A percentile compares a stretch with the other conserved stretches of the same genome.
These are phyloP conservation scores for Melanogaster broomeanus DNA, from an alignment of 768 basidiomycete species.

Conservation along the genomic window DNA sequence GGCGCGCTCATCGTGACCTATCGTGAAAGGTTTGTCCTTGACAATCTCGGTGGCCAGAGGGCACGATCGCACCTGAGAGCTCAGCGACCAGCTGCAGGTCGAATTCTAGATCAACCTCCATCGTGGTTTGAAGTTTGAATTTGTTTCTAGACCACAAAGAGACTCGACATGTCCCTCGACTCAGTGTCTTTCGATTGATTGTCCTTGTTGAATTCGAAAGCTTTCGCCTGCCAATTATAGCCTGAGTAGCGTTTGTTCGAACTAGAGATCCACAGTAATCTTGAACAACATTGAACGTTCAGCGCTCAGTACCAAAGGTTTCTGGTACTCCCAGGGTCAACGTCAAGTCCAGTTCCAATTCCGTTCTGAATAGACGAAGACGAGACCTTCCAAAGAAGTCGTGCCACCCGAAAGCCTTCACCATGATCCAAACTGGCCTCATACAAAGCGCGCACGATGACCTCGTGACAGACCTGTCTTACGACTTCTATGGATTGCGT, in stretches of 20 bases:
- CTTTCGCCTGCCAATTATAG: conserved; percentile 7
- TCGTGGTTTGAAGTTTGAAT: no score
- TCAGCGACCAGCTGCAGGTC: conserved; percentile 22
- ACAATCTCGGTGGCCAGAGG: neutral
- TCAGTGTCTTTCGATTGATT: no score
- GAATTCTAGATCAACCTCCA: conserved; percentile 14
- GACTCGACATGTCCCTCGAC: no score
- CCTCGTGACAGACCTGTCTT: conserved; percentile 82
- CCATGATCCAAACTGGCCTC: conserved; percentile 79
- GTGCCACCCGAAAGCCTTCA: neutral
- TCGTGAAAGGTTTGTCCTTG: neutral
- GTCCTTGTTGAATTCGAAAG: conserved; percentile 20
- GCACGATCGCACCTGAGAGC: conserved; percentile 19
- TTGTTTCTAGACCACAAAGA: no score
- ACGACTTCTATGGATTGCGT: conserved; percentile 86
- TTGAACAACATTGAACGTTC: neutral
- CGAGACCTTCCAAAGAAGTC: neutral
- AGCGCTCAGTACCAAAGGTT: neutral
- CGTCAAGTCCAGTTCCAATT: neutral
- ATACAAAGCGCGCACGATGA: conserved; percentile 79
- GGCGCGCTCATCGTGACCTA: conserved; percentile 80
- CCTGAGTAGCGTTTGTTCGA: neutral
- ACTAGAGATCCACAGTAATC: neutral
- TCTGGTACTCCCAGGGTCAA: neutral
- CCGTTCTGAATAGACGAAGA: no score